Evolutionary conservation across 2,329 filamentous ascomycete genomes (phyloP).

Genomic region (Leptographium wingfieldii): DNA sequence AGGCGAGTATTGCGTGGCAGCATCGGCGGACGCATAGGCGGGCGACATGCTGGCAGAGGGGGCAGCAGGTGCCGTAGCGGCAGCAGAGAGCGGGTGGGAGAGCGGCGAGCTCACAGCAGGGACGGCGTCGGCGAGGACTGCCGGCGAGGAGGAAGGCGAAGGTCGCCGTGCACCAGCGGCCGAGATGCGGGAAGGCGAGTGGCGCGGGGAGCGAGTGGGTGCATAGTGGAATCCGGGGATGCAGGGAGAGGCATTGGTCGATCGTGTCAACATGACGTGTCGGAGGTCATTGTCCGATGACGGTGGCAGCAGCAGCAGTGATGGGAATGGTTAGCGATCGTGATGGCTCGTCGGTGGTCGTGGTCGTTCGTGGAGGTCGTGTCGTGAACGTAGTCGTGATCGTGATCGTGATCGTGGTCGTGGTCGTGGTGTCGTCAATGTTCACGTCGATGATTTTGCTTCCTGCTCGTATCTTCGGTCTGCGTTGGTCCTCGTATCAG

Average conservation of each 20-base stretch:
- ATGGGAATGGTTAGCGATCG: background rate
- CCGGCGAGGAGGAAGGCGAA: constrained; percentile 4
- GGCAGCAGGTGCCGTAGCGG: background rate
- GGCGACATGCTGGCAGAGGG: background rate
- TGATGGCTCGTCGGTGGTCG: background rate
- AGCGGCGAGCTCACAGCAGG: constrained; percentile 1
- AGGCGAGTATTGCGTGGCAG: constrained; percentile 35
- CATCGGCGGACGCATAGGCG: constrained; percentile 22
- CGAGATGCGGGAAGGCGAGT: constrained; percentile 26
- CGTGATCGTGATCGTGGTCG: background rate
- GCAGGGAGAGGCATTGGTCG: constrained; percentile 40
- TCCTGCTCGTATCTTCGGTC: background rate
- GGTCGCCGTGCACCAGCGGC: constrained; percentile 7
- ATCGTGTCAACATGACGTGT: constrained; percentile 43
- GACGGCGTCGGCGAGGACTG: background rate
- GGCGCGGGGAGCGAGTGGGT: constrained; percentile 29
- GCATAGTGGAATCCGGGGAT: constrained; percentile 33
- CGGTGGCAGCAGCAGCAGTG: background rate
- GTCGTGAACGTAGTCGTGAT: background rate
- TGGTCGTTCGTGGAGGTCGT: no score
- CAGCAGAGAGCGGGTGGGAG: background rate
- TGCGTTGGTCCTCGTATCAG: background rate
- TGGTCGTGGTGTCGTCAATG: no score
- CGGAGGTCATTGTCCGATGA: constrained; percentile 2
- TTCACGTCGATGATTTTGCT: background rate